Evolutionary conservation across 352 stramenopile genomes (phyloP), one percentile per base, ranked within the genome.

Genomic region (Discostella stelligera): DNA sequence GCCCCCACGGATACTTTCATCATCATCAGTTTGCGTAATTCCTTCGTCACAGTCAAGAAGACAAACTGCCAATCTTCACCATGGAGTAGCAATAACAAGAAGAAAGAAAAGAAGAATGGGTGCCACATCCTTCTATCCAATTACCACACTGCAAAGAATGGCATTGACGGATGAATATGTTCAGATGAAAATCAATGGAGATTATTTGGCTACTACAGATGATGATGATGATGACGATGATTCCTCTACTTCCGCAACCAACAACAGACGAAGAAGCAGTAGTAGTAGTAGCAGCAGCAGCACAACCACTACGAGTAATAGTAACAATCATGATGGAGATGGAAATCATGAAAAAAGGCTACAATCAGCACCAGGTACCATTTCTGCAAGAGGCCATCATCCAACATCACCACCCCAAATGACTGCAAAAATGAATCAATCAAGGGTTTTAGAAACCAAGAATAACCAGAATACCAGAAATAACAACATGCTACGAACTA

Each of bases 151-250:
- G 2, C 20, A 58, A 9, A 58, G 16, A 9, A 14, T 58, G 50
- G 50, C 50, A 32, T 13, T 58, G 20, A 58, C 50, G 50, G 50
- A 58, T 14, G 50, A 58, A 13, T 58, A 16, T 32, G 8, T 58
- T 32, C 50, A 32, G 50, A 58, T 58, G 50, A 58, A 58, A 32
- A 32, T 32, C 7, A 58, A 58, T 32, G 50, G 50, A 16, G 50
- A 58, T 32, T 58, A 9, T 32, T 32, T 13, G 7, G 8, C 50
- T 16, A 32, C 50, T 14, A 13, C 20, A 32, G 27, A 32, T 32
- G 27, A 32, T 6, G 5, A 32, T 32, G 2, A 32, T n/a, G n/a
- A 32, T 32, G 27, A 5, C 2, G 27, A 32, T 32, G 2, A 32
- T 32, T 14, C 37, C 13, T 10, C 37, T 44, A 11, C 37, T 44